phyloP scores from a whole-genome alignment of 257 asterid genomes.

The Mitragyna speciosa region DNA sequence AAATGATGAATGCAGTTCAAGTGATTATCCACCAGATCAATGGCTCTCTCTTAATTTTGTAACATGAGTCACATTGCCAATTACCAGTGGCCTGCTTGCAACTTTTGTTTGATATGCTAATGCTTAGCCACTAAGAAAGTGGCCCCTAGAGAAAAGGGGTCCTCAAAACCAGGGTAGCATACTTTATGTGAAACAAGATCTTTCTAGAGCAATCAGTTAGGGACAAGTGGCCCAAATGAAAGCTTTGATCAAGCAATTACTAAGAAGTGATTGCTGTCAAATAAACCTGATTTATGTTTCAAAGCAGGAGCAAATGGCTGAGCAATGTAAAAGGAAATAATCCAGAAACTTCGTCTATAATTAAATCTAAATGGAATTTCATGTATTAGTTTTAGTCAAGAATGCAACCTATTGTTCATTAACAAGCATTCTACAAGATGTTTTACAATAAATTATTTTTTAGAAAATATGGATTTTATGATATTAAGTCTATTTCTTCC shows the following conservation, averaged over 20 bases:
- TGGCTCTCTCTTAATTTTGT: conserved; percentile 12
- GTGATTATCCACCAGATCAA: conserved; percentile 22
- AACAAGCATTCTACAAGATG: too few relatives aligned
- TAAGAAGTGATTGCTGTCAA: neutral
- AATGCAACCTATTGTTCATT: too few relatives aligned
- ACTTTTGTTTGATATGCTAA: conserved; percentile 16
- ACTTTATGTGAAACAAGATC: neutral
- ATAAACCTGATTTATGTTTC: too few relatives aligned
- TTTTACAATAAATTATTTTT: too few relatives aligned
- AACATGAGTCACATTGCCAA: neutral
- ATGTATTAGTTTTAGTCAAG: too few relatives aligned
- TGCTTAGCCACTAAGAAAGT: conserved; percentile 72
- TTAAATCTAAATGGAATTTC: too few relatives aligned
- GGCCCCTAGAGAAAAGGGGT: neutral
- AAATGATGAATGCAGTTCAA: conserved; percentile 13
- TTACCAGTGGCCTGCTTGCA: neutral
- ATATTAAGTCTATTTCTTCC: too few relatives aligned
- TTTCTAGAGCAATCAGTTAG: neutral
- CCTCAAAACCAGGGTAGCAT: neutral
- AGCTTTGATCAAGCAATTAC: neutral
- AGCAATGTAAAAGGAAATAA: too few relatives aligned
- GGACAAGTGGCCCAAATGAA: neutral
- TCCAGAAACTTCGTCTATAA: too few relatives aligned
- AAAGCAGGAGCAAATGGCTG: too few relatives aligned
- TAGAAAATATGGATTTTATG: too few relatives aligned